These are phyloP conservation scores for Alternaria incomplexa DNA, from an alignment of 2,329 filamentous ascomycete genomes.

Conservation along the genomic window DNA sequence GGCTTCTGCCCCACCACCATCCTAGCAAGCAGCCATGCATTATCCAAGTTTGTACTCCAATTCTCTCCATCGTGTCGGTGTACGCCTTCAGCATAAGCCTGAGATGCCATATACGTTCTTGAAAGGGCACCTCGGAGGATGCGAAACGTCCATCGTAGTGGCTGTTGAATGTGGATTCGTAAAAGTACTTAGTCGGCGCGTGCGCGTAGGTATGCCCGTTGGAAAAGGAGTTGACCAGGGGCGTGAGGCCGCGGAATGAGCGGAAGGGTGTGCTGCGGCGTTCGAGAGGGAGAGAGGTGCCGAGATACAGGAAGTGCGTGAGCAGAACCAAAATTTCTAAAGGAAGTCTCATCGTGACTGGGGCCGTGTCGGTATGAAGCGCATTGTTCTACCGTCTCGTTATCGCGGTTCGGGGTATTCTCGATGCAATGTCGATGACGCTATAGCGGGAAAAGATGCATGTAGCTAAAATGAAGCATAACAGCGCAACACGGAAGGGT, in stretches of 20 bases:
- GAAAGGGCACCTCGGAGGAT: constrained; percentile 51
- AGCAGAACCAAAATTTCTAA: neutral
- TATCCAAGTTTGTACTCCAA: constrained; percentile 66
- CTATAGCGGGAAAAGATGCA: neutral
- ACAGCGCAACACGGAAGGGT: neutral
- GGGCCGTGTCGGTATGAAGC: constrained; percentile 1
- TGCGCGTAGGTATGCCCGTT: constrained; percentile 11
- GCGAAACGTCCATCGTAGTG: constrained; percentile 66
- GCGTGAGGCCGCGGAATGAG: constrained; percentile 24
- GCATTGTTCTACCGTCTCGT: constrained; percentile 1
- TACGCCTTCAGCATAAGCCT: constrained; percentile 62
- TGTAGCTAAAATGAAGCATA: neutral
- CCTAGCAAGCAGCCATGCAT: constrained; percentile 67
- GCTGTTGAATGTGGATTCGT: constrained; percentile 55
- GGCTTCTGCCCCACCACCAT: constrained; percentile 68
- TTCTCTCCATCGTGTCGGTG: constrained; percentile 61
- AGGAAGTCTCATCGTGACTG: constrained; percentile 8
- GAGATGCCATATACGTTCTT: constrained; percentile 57
- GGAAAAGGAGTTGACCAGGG: constrained; percentile 26
- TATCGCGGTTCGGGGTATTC: neutral
- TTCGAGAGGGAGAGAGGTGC: constrained; percentile 11
- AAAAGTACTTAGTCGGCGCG: constrained; percentile 40
- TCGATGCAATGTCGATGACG: neutral
- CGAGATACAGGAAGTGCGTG: neutral
- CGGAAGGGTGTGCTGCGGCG: constrained; percentile 11